Conservation (phyloP, 495 filamentous ascomycete species). For the Penicillium waksmanii region DNA sequence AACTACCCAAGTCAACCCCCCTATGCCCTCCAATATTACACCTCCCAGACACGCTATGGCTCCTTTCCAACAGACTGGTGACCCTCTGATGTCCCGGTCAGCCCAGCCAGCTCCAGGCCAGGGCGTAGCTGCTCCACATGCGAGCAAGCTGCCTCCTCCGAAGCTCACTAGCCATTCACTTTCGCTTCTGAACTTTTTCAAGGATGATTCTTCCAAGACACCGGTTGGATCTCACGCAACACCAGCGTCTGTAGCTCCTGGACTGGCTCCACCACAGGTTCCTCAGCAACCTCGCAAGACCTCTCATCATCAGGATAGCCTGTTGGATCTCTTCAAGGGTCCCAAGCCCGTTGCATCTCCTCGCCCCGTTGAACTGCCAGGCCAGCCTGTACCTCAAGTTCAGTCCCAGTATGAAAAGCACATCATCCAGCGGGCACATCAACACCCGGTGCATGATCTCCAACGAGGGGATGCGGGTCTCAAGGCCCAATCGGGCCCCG, state of each 20-base stretch:
- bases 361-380: slow-evolving; percentile 42
- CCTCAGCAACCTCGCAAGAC: slow-evolving; percentile 30
- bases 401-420: slow-evolving; percentile 29
- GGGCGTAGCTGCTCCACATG: slow-evolving; percentile 54
- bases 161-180: slow-evolving; percentile 67
- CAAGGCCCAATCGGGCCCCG: slow-evolving; percentile 19
- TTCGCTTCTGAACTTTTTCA: slow-evolving; percentile 68
- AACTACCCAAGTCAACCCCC: slow-evolving; percentile 13
- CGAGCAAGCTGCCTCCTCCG: slow-evolving; percentile 60
- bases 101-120: slow-evolving; percentile 41
- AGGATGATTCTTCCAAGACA: slow-evolving; percentile 43
- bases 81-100: slow-evolving; percentile 52
- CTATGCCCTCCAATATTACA: slow-evolving; percentile 13
- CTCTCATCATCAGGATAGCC: slow-evolving; percentile 45
- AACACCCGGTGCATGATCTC: slow-evolving; percentile 23
- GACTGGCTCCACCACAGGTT: slow-evolving; percentile 17
- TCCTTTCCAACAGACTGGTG: slow-evolving; percentile 58
- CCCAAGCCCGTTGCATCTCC: slow-evolving; percentile 22
- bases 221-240: slow-evolving; percentile 37
- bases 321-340: slow-evolving; percentile 42
- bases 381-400: slow-evolving; percentile 30
- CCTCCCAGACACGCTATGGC: slow-evolving; percentile 36
- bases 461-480: slow-evolving; percentile 13
- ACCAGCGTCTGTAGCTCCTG: slow-evolving; percentile 24
- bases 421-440: slow-evolving; percentile 42